Base-by-base conservation (phyloP, 2,329 filamentous ascomycete genomes). In the Elsinoe perseae region DNA sequence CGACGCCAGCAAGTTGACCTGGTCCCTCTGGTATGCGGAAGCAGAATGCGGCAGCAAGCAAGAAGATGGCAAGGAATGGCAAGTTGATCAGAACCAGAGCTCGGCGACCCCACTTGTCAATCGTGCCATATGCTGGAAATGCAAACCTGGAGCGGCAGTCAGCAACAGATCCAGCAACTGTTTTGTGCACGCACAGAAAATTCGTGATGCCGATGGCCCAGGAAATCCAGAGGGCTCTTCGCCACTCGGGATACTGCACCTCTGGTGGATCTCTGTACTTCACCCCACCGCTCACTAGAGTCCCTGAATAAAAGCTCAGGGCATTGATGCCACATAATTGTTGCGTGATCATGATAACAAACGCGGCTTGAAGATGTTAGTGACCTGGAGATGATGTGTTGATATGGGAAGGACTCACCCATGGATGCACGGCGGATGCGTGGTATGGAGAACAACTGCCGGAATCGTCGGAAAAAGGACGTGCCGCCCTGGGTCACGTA, bases 81-180 rank as follows among this genome's bases (percentile, higher is more conserved):
- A 77, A 73, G 0, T 75, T 77, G 12, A 65, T 58, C 20, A 73
- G 65, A 7, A 73, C 62, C 4, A 82, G 67, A 27, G 75, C 76
- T 23, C 80, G 73, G 10, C 80, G 74, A 1, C 80, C 80, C 58
- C 77, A 77, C 0, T 73, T 78, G 59, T 82, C 80, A 61, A 83
- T 83, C 2, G 79, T 80, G 72, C 73, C 81, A 40, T 83, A 71
- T 1, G 80, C 79, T 0, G 80, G 80, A 59, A 77, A 79, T 0
- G 79, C 78, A 60, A 82, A 82, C 40, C 80, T 32, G 53, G 10
- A 12, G 14, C 5, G 3, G 2, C 6, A 8, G 50, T 54, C 18
- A 54, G 50, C 2, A 28, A 28, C 14, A 14, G n/a, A 32, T 59
- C 56, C 12, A 59, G 25, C 12, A 3, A 36, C 10, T 34, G 4